Conservation (phyloP, 1,139 yeast genomes). For the Hyphopichia khmerensis region DNA sequence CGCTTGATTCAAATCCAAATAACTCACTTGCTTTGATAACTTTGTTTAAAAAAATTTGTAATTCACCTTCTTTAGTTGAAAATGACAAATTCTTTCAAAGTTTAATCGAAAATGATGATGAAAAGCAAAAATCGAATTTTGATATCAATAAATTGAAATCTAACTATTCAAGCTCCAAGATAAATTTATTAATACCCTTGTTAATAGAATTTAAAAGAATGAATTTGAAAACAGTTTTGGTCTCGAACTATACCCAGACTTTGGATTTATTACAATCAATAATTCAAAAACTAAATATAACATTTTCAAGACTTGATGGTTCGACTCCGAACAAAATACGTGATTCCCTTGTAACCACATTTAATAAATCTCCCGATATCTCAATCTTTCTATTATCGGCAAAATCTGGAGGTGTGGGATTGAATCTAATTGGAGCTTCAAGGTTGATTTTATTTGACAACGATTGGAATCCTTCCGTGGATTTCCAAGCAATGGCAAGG, state of each 20-base stretch:
- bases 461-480: slow-evolving; percentile 95
- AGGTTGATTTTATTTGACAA: slow-evolving; percentile 80
- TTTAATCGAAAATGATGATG: slow-evolving; percentile 11
- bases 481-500: slow-evolving; percentile 93
- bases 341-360: slow-evolving; percentile 62
- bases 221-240: slow-evolving; percentile 77
- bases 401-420: slow-evolving; percentile 92
- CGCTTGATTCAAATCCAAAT: slow-evolving; percentile 22
- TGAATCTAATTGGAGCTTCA: slow-evolving; percentile 88
- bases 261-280: slow-evolving; percentile 70
- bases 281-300: slow-evolving; percentile 48
- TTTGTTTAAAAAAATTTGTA: slow-evolving; percentile 76
- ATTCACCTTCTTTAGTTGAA: slow-evolving; percentile 66
- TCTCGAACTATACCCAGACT: slow-evolving; percentile 88
- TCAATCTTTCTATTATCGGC: slow-evolving; percentile 81
- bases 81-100: slow-evolving; percentile 36
- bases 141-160: slow-evolving; percentile 17
- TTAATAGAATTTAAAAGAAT: slow-evolving; percentile 42
- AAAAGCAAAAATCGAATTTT: background rate
- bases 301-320: slow-evolving; percentile 77
- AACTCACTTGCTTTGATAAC: slow-evolving; percentile 71
- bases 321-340: slow-evolving; percentile 68
- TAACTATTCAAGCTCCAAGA: slow-evolving; percentile 52
- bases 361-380: slow-evolving; percentile 53
- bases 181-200: slow-evolving; percentile 54